Percentiles rank a stretch among this genome's conserved stretches.
phyloP scores from a whole-genome alignment of 2,329 filamentous ascomycete genomes.

The Colletotrichum brevisporum region DNA sequence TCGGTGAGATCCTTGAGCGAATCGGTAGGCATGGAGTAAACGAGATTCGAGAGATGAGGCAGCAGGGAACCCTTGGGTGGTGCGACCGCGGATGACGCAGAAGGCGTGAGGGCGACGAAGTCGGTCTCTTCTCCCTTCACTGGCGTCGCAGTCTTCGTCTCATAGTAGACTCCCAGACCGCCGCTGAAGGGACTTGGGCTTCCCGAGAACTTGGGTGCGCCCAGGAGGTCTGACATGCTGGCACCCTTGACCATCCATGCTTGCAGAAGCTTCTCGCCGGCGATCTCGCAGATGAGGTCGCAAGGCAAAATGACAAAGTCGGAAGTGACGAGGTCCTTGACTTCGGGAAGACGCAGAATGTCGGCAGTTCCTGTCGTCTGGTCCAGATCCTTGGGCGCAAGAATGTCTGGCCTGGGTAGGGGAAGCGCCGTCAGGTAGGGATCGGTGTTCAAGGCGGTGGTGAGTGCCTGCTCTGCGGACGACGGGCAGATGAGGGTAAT shows the following conservation, averaged over 20 bases:
- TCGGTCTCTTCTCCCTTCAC: constrained; percentile 95
- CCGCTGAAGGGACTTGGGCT: constrained; percentile 71
- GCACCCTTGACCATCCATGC: constrained; percentile 92
- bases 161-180: constrained; percentile 91
- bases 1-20: constrained; percentile 88
- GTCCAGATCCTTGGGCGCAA: constrained; percentile 82
- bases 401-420: constrained; percentile 78
- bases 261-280: constrained; percentile 85
- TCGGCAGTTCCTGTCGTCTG: constrained; percentile 92
- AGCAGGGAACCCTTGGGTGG: constrained; percentile 73
- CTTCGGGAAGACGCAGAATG: constrained; percentile 86
- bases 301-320: constrained; percentile 95
- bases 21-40: constrained; percentile 90
- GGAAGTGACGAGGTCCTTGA: constrained; percentile 81
- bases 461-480: constrained; percentile 76
- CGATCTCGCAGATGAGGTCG: constrained; percentile 91
- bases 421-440: constrained; percentile 83
- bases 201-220: constrained; percentile 58
- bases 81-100: constrained; percentile 66
- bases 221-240: constrained; percentile 74
- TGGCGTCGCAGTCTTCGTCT: constrained; percentile 81
- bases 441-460: constrained; percentile 80
- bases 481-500: constrained; percentile 75
- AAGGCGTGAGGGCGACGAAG: constrained; percentile 84
- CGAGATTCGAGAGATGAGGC: constrained; percentile 79